Evolutionary conservation across 2,329 filamentous ascomycete species (phyloP).

Genomic region (Gremmenia infestans): DNA sequence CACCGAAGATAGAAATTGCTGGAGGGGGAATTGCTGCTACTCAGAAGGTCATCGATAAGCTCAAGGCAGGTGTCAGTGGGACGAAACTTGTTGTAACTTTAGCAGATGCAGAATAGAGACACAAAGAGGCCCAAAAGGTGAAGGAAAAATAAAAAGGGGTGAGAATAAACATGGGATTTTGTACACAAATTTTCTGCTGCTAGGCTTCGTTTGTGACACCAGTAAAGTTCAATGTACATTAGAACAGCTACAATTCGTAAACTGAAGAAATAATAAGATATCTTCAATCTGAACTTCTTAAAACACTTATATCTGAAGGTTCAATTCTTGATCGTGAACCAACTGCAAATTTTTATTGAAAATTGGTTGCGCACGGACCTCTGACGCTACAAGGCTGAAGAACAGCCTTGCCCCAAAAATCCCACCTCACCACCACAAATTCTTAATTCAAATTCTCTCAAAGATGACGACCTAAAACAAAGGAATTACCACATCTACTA

Average conservation of each 20-base stretch:
- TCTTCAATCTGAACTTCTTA: too few relatives aligned
- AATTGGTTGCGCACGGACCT: background rate
- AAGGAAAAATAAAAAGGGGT: too few relatives aligned
- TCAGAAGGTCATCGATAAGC: conserved; percentile 16
- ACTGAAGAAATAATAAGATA: too few relatives aligned
- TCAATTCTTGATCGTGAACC: too few relatives aligned
- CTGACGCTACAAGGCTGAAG: background rate
- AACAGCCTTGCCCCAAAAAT: background rate
- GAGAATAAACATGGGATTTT: too few relatives aligned
- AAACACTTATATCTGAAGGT: too few relatives aligned
- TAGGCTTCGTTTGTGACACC: too few relatives aligned
- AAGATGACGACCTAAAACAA: background rate
- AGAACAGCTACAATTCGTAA: too few relatives aligned
- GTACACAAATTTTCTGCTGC: too few relatives aligned
- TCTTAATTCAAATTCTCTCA: background rate
- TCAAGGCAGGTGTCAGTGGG: conserved; percentile 30
- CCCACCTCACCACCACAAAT: background rate
- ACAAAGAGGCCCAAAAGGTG: too few relatives aligned
- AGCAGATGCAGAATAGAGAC: background rate
- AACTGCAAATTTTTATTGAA: too few relatives aligned
- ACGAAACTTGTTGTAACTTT: conserved; percentile 25
- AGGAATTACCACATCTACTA: background rate
- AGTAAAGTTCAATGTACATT: too few relatives aligned
- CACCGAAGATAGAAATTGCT: conserved; percentile 35
- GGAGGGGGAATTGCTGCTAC: conserved; percentile 9